A percentile compares a stretch with the other conserved stretches of the same genome.
Evolutionary conservation across 208 protist genomes (phyloP).

Genomic region (Angomonas ambiguus): DNA sequence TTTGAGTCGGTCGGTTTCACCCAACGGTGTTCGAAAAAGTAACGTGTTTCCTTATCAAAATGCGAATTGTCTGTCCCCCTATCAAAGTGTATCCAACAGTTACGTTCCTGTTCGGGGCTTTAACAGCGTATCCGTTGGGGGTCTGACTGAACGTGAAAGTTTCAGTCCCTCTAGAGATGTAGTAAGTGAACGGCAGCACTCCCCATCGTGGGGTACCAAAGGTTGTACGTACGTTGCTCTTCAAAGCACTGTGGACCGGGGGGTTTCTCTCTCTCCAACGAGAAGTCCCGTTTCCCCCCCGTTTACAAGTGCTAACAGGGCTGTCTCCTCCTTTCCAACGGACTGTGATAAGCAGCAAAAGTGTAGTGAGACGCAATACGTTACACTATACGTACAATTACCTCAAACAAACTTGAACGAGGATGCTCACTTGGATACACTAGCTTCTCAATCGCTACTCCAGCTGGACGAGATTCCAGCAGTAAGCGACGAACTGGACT

Average conservation of each 20-base stretch:
- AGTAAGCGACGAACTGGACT: not conserved
- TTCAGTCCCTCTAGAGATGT: not conserved
- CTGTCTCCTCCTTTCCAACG: too few species aligned
- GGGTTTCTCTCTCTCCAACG: not conserved
- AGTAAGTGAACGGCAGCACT: not conserved
- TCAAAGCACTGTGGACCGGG: not conserved
- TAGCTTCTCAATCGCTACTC: not conserved
- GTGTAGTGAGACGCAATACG: not conserved
- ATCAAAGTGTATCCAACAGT: not conserved
- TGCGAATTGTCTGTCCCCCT: not conserved
- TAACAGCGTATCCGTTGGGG: not conserved
- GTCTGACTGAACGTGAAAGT: not conserved
- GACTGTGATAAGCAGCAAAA: not conserved
- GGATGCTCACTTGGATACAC: not conserved
- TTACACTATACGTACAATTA: not conserved
- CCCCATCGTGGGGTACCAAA: not conserved
- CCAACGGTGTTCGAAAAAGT: not conserved
- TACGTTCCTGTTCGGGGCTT: not conserved
- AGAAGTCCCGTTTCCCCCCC: not conserved
- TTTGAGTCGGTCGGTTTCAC: not conserved
- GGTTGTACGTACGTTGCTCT: conserved; percentile 1
- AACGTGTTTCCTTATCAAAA: not conserved
- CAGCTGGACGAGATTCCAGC: not conserved
- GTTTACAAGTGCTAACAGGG: too few species aligned
- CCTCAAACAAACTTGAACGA: not conserved